A percentile compares a stretch with the other conserved stretches of the same genome.
Conservation (phyloP, 495 filamentous ascomycete genomes). For the Barbatosphaeria neglecta region DNA sequence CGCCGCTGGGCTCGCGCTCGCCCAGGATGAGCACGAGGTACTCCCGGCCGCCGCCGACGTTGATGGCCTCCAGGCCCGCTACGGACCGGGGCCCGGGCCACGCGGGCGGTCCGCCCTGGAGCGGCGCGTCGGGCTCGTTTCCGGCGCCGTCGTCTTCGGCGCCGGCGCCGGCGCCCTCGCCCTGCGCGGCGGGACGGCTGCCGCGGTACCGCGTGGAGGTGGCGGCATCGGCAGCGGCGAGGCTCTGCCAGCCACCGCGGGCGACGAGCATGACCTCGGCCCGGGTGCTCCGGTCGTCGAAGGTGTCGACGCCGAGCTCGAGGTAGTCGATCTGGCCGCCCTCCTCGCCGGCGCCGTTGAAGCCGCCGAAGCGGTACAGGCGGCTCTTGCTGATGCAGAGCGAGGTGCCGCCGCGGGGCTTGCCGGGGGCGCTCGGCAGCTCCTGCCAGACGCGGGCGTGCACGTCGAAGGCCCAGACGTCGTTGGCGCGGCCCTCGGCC, state of each 20-base stretch:
- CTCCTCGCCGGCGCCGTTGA: slow-evolving; percentile 51
- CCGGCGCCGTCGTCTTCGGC: slow-evolving; percentile 8
- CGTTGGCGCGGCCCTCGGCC: slow-evolving; percentile 39
- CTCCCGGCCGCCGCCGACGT: slow-evolving; percentile 39
- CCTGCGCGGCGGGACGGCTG: neutral
- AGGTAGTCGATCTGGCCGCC: slow-evolving; percentile 53
- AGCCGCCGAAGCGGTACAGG: slow-evolving; percentile 65
- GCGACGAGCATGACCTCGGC: slow-evolving; percentile 26
- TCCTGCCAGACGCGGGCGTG: slow-evolving; percentile 46
- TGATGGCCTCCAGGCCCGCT: slow-evolving; percentile 33
- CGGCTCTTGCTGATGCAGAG: slow-evolving; percentile 44
- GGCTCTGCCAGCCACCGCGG: slow-evolving; percentile 26
- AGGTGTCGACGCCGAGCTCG: slow-evolving; percentile 35
- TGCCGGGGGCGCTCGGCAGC: slow-evolving; percentile 47
- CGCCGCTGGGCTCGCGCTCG: slow-evolving; percentile 47
- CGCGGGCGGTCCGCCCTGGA: slow-evolving; percentile 10
- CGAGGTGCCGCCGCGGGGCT: slow-evolving; percentile 49
- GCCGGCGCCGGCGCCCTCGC: neutral
- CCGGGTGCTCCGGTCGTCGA: slow-evolving; percentile 32
- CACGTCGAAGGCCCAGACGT: slow-evolving; percentile 65
- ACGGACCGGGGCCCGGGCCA: slow-evolving; percentile 35
- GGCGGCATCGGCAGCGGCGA: slow-evolving; percentile 1
- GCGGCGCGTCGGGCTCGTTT: slow-evolving; percentile 11
- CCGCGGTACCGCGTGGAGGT: neutral
- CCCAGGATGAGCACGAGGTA: slow-evolving; percentile 59